These are phyloP conservation scores for Boletellus sp. DNA, from an alignment of 768 basidiomycete genomes.

Conservation along the genomic window DNA sequence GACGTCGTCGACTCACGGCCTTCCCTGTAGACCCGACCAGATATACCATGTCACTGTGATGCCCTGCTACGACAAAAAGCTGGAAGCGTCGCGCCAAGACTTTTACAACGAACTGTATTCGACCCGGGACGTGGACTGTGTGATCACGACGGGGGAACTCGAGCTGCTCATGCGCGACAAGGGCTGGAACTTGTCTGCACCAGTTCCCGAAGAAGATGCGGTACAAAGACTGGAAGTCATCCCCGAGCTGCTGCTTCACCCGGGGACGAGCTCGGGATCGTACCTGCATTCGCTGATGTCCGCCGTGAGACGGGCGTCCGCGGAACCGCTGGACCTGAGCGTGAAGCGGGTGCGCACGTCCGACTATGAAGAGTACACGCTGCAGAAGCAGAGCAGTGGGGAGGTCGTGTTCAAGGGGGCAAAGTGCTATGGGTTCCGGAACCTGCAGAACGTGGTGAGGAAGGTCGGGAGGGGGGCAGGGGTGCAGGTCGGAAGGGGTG, in stretches of 20 bases:
- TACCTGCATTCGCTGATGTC: conserved; percentile 81
- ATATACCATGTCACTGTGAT: conserved; percentile 97
- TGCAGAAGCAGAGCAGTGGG: conserved; percentile 43
- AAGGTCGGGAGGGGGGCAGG: conserved; percentile 87
- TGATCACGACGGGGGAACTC: conserved; percentile 94
- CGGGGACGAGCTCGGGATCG: conserved; percentile 88
- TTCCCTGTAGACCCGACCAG: conserved; percentile 60
- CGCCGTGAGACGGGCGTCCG: conserved; percentile 42
- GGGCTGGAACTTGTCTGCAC: conserved; percentile 66
- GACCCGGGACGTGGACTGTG: conserved; percentile 94
- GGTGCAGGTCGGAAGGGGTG: conserved; percentile 66
- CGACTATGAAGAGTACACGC: conserved; percentile 74
- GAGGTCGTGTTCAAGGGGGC: conserved; percentile 85
- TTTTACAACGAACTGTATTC: conserved; percentile 81
- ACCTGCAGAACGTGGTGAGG: conserved; percentile 93
- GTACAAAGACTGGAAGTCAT: conserved; percentile 29
- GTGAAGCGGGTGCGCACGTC: conserved; percentile 62
- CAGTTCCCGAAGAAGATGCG: conserved; percentile 51
- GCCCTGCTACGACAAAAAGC: conserved; percentile 99
- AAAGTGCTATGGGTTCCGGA: conserved; percentile 95
- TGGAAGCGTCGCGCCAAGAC: conserved; percentile 93
- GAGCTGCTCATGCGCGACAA: conserved; percentile 80
- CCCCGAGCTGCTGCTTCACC: conserved; percentile 74
- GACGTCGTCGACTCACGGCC: not conserved
- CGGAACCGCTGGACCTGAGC: conserved; percentile 45